A percentile compares a stretch with the other conserved stretches of the same genome.
These are phyloP conservation scores for Cordyceps tenuipes DNA, from an alignment of 2,329 filamentous ascomycete genomes.

Conservation along the genomic window DNA sequence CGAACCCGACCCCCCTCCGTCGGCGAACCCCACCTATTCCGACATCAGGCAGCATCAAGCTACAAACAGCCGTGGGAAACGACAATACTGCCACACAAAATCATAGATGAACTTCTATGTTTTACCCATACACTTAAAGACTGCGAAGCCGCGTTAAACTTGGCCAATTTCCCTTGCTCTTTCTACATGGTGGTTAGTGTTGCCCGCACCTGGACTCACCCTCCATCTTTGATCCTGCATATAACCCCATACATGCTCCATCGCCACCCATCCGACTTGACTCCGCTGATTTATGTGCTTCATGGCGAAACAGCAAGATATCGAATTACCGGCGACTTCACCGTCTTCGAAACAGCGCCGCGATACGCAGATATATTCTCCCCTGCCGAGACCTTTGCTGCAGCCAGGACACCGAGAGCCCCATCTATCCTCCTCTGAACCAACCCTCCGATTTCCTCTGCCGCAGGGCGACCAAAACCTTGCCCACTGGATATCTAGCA, in stretches of 20 bases:
- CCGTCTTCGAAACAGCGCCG: constrained; percentile 17
- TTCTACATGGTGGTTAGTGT: constrained; percentile 18
- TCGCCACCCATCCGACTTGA: constrained; percentile 1
- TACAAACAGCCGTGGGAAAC: constrained; percentile 5
- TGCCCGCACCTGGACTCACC: constrained; percentile 3
- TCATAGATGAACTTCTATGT: neutral
- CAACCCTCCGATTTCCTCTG: constrained; percentile 47
- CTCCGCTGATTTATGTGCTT: constrained; percentile 23
- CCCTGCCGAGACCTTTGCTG: constrained; percentile 17
- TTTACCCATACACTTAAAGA: neutral
- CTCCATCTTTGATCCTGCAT: neutral
- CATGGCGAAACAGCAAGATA: constrained; percentile 45
- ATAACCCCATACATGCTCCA: constrained; percentile 2
- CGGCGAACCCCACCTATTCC: constrained; percentile 5
- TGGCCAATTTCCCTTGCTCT: neutral
- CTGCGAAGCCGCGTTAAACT: neutral
- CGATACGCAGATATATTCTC: constrained; percentile 22
- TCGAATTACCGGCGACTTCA: constrained; percentile 20
- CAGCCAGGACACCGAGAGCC: constrained; percentile 13
- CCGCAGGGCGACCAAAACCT: constrained; percentile 47
- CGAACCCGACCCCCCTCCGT: neutral
- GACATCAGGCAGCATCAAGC: constrained; percentile 10
- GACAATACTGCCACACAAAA: neutral
- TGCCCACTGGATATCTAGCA: constrained; percentile 52
- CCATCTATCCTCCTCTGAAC: constrained; percentile 33